Percentiles rank a stretch among this genome's conserved stretches.
Evolutionary conservation across 2,329 filamentous ascomycete species (phyloP).

Genomic region (Colletotrichum nymphaeae): DNA sequence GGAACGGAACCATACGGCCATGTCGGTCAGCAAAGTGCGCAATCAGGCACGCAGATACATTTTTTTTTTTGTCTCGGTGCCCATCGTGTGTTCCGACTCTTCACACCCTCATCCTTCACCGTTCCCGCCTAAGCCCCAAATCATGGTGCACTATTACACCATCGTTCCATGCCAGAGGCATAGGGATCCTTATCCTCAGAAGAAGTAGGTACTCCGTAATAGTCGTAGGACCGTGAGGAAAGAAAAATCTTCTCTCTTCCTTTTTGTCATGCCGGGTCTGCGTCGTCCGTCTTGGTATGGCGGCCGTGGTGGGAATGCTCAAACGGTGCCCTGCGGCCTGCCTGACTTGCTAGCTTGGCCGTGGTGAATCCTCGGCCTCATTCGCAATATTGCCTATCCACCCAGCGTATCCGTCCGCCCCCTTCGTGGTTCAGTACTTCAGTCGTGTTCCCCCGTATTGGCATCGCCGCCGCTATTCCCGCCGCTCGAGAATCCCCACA

Average conservation of each 20-base stretch:
- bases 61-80: not conserved
- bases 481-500: conserved; percentile 2
- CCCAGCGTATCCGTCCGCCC: conserved; percentile 14
- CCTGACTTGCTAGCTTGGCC: conserved; percentile 17
- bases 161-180: not conserved
- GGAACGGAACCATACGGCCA: conserved; percentile 8
- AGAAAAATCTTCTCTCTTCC: not conserved
- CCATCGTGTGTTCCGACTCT: not conserved
- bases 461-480: conserved; percentile 34
- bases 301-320: conserved; percentile 1
- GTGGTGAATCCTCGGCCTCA: conserved; percentile 34
- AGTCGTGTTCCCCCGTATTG: conserved; percentile 5
- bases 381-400: conserved; percentile 35
- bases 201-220: not conserved
- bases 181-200: not conserved
- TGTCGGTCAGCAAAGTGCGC: not conserved
- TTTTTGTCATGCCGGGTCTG: not conserved
- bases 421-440: not conserved
- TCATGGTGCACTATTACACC: conserved; percentile 7
- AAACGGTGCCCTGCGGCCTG: conserved; percentile 9
- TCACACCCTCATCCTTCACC: not conserved
- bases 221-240: not conserved
- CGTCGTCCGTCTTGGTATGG: not conserved
- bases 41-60: not conserved
- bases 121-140: not conserved